These are phyloP conservation scores for Trametes cinnabarina DNA, from an alignment of 768 basidiomycete species.

Conservation along the genomic window DNA sequence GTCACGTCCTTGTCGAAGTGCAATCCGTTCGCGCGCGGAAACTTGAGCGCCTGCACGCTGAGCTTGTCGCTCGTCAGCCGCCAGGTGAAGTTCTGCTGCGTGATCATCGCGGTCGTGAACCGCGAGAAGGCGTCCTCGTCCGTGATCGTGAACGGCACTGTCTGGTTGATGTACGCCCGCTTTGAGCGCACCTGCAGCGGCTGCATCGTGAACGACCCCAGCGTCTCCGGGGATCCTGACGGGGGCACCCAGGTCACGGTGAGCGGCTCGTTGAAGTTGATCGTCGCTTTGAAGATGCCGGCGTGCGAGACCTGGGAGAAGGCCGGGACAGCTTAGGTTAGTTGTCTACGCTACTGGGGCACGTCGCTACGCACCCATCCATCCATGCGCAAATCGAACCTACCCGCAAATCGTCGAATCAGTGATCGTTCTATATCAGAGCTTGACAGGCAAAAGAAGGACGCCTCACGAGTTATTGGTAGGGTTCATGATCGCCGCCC, in stretches of 20 bases:
- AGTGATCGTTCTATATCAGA: background rate
- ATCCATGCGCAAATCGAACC: slow-evolving; percentile 51
- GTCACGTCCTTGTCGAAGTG: slow-evolving; percentile 60
- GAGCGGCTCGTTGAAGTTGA: slow-evolving; percentile 57
- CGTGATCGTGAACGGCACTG: slow-evolving; percentile 53
- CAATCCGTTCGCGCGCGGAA: slow-evolving; percentile 65
- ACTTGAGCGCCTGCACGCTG: slow-evolving; percentile 61
- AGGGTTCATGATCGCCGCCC: slow-evolving; percentile 50
- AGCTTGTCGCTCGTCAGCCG: slow-evolving; percentile 54
- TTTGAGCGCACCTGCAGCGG: slow-evolving; percentile 50
- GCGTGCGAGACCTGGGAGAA: slow-evolving; percentile 60
- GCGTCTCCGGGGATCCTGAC: slow-evolving; percentile 37
- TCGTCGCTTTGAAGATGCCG: slow-evolving; percentile 61
- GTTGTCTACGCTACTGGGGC: background rate
- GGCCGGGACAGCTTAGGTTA: background rate
- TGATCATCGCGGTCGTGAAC: slow-evolving; percentile 65
- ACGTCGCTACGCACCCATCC: slow-evolving; percentile 46
- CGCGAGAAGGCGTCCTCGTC: slow-evolving; percentile 57
- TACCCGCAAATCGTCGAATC: slow-evolving; percentile 20
- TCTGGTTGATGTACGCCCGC: slow-evolving; percentile 62
- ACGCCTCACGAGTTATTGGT: slow-evolving; percentile 52
- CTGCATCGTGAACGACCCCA: slow-evolving; percentile 56
- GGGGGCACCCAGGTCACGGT: slow-evolving; percentile 57
- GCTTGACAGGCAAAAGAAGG: background rate
- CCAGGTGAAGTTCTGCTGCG: slow-evolving; percentile 67